These are phyloP conservation scores for Dalbergia oliveri DNA, from an alignment of 306 rosid species.

Conservation along the genomic window DNA sequence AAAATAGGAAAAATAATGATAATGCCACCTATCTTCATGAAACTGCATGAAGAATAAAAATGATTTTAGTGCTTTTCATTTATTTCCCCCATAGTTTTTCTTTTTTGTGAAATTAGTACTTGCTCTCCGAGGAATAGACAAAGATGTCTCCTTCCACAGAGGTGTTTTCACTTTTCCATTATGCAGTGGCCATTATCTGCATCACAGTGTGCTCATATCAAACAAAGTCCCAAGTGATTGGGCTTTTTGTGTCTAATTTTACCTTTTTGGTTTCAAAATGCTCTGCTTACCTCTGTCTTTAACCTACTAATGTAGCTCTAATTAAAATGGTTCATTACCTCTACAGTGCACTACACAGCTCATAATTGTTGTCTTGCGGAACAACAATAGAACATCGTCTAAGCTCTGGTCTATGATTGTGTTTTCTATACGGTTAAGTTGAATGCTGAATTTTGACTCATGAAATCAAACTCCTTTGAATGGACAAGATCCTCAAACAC, in stretches of 20 bases:
- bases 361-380: conserved; percentile 65
- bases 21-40: conserved; percentile 69
- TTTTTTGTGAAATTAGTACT: conserved; percentile 45
- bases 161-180: conserved; percentile 56
- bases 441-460: conserved; percentile 55
- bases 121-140: conserved; percentile 61
- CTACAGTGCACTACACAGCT: conserved; percentile 31
- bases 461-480: conserved; percentile 39
- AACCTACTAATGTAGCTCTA: conserved; percentile 42
- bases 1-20: conserved; percentile 59
- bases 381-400: conserved; percentile 45
- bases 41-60: conserved; percentile 75
- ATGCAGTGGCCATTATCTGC: conserved; percentile 51
- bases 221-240: conserved; percentile 41
- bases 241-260: conserved; percentile 35
- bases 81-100: conserved; percentile 26
- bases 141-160: conserved; percentile 56
- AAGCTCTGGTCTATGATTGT: conserved; percentile 63
- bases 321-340: conserved; percentile 50
- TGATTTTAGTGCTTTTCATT: conserved; percentile 64
- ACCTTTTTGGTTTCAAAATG: conserved; percentile 43
- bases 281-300: conserved; percentile 31
- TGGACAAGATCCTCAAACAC: conserved; percentile 42
- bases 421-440: conserved; percentile 57
- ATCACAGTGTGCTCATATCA: conserved; percentile 42